These are phyloP conservation scores for Sarocladium oryzae DNA, from an alignment of 2,329 filamentous ascomycete genomes.

Conservation along the genomic window DNA sequence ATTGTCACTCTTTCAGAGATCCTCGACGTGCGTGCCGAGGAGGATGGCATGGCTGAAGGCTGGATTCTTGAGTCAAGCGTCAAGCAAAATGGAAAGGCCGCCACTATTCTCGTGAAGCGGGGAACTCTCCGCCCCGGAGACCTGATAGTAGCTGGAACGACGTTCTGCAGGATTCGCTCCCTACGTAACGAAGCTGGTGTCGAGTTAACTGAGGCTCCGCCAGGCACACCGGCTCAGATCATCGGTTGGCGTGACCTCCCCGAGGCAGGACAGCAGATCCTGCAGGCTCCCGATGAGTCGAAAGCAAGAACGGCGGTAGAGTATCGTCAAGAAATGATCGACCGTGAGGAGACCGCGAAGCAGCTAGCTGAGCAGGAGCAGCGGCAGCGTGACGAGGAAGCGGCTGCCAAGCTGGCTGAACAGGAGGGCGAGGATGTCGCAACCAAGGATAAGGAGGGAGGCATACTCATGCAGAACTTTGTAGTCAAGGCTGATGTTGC, in stretches of 20 bases:
- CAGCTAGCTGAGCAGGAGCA: conserved; percentile 71
- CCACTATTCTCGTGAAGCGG: conserved; percentile 81
- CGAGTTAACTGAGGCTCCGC: conserved; percentile 65
- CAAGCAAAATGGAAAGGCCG: conserved; percentile 76
- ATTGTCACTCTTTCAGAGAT: conserved; percentile 82
- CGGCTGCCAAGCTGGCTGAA: conserved; percentile 28
- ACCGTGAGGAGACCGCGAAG: conserved; percentile 67
- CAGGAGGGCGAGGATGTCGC: conserved; percentile 24
- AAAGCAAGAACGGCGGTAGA: conserved; percentile 72
- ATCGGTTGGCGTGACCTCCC: conserved; percentile 88
- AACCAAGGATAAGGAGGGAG: conserved; percentile 2
- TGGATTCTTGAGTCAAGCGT: conserved; percentile 91
- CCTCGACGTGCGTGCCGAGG: conserved; percentile 79
- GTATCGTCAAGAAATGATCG: conserved; percentile 65
- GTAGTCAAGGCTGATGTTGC: conserved; percentile 83
- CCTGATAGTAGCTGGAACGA: conserved; percentile 78
- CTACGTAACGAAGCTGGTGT: conserved; percentile 80
- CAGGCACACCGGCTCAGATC: conserved; percentile 85
- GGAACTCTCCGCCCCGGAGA: conserved; percentile 79
- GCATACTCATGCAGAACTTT: conserved; percentile 56
- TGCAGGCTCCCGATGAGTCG: conserved; percentile 75
- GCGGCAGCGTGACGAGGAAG: conserved; percentile 50
- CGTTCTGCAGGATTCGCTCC: conserved; percentile 80
- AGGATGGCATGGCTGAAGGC: conserved; percentile 73
- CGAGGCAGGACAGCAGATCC: conserved; percentile 75